These are phyloP conservation scores for Hanseniaspora clermontiae DNA, from an alignment of 805 yeast genomes.

Conservation along the genomic window DNA sequence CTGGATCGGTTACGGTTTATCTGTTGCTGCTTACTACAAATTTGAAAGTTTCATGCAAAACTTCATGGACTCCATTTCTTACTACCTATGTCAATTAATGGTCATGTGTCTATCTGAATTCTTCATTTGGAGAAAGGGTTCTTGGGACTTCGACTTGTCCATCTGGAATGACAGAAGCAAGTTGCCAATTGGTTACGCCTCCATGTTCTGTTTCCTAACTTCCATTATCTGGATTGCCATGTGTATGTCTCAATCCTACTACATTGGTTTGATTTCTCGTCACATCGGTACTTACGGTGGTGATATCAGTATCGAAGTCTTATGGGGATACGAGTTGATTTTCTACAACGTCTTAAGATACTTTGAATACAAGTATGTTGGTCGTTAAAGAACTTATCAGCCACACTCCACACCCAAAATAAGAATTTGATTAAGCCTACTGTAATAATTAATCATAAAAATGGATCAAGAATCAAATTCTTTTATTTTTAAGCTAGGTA, in stretches of 20 bases:
- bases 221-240: conserved; percentile 75
- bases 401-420: neutral
- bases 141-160: conserved; percentile 43
- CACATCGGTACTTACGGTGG: conserved; percentile 39
- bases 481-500: neutral
- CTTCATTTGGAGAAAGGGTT: conserved; percentile 58
- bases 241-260: conserved; percentile 85
- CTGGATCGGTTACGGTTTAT: conserved; percentile 64
- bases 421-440: neutral
- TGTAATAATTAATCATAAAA: neutral
- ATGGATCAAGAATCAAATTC: neutral
- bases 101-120: conserved; percentile 67
- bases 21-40: conserved; percentile 74
- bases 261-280: conserved; percentile 52
- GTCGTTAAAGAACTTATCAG: conserved; percentile 23
- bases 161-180: conserved; percentile 44
- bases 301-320: conserved; percentile 78
- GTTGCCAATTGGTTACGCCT: conserved; percentile 68
- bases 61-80: conserved; percentile 83
- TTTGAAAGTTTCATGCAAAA: conserved; percentile 65
- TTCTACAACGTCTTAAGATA: conserved; percentile 50
- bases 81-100: conserved; percentile 78
- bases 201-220: conserved; percentile 61
- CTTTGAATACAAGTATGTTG: conserved; percentile 55
- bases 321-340: conserved; percentile 52